Base-by-base conservation (phyloP, 768 basidiomycete species). In the Russula sp. region DNA sequence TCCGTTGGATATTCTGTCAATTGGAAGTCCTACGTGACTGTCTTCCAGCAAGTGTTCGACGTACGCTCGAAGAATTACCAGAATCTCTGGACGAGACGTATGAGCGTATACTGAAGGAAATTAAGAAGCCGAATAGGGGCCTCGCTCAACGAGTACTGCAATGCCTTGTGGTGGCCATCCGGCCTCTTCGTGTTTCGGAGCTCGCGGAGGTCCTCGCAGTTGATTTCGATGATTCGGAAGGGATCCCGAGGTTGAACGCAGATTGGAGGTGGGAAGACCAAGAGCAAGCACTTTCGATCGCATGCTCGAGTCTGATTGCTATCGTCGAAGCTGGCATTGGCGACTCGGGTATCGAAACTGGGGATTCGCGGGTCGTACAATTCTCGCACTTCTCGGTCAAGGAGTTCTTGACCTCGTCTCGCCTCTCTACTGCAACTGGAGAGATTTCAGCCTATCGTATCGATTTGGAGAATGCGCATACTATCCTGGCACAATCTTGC, bases 1-100 rank as follows among this genome's bases (percentile, higher is more conserved):
- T 57, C 10, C 22, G 53, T 1, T 55, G 22, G 34, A 16, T 24
- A 24, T 56, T 24, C 18, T 57, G 42, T 9, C 42, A 46, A n/a
- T 22, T 57, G 13, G 57, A 46, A 8, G 14, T 5, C 3, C 44
- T 57, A 22, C 57, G 57, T 2, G 0, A 30, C 20, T 57, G 57
- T 46, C 20, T 57, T 20, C 57, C 57, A 14, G 1, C 42, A 10
- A 46, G 42, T 46, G 42, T 57, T 3, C 11, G 57, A 18, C 20
- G 42, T 7, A 32, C 40, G 10, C 57, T 57, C 2, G 5, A 3
- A 5, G 28, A 44, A 46, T 22, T 57, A 10, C 57, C 57, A 3
- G 20, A 57, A 28, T 14, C 40, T 7, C 22, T 57, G 42, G 57
- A 46, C 42, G 57, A 57, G n/a, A 57, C 57, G 7, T 57, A 57